A percentile compares a stretch with the other conserved stretches of the same genome.
Conservation (phyloP, 805 yeast species). For the Tetrapisispora fleetii region DNA sequence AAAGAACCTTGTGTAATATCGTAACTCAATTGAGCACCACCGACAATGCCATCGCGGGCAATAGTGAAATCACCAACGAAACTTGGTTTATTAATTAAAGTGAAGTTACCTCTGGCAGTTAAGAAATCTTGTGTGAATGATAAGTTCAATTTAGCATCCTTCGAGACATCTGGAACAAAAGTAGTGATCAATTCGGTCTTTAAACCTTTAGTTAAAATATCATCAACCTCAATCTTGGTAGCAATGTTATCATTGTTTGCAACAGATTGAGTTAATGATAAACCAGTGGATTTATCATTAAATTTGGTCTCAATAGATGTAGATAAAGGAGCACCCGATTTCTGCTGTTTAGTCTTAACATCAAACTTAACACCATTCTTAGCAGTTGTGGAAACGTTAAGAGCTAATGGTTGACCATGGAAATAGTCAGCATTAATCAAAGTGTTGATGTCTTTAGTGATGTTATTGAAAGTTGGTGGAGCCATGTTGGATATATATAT, state of each 20-base stretch:
- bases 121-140: conserved; percentile 88
- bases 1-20: conserved; percentile 88
- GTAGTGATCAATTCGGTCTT: conserved; percentile 86
- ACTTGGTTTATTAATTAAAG: conserved; percentile 88
- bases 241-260: conserved; percentile 83
- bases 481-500: conserved; percentile 42
- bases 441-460: conserved; percentile 86
- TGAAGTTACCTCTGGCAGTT: conserved; percentile 90
- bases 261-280: conserved; percentile 96
- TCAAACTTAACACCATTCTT: conserved; percentile 95
- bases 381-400: conserved; percentile 86
- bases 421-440: conserved; percentile 85
- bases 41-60: conserved; percentile 93
- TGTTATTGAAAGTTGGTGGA: conserved; percentile 88
- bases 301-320: conserved; percentile 88
- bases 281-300: conserved; percentile 85
- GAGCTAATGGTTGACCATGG: conserved; percentile 79
- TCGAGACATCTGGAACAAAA: conserved; percentile 75
- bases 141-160: conserved; percentile 82
- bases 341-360: conserved; percentile 80
- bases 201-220: conserved; percentile 80
- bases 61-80: conserved; percentile 92
- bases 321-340: conserved; percentile 70
- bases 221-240: conserved; percentile 88
- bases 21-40: conserved; percentile 95